Conservation (phyloP, 2,329 filamentous ascomycete species). For the Calonectria hongkongensis region DNA sequence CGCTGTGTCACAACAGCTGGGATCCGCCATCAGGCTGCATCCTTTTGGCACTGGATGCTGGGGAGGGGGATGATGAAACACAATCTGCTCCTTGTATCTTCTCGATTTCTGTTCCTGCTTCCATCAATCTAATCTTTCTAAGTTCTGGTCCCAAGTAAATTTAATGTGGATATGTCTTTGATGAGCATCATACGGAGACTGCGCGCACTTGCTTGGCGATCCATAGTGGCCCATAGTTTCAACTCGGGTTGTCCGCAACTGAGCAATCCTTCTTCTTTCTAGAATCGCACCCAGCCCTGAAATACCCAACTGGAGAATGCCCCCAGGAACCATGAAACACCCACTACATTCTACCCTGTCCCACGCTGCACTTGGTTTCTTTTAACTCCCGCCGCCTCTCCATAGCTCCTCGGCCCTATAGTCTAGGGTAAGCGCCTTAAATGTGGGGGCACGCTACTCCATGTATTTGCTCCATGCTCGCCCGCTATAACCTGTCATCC, state of each 20-base stretch:
- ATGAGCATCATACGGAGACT: background rate
- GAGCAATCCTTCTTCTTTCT: background rate
- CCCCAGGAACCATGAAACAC: too few species aligned
- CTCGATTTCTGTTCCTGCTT: background rate
- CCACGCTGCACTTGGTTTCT: background rate
- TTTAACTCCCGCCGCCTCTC: slow-evolving; percentile 12
- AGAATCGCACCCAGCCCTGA: too few species aligned
- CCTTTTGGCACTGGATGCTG: background rate
- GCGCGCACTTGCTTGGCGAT: slow-evolving; percentile 18
- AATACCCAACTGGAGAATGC: background rate
- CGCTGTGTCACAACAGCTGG: slow-evolving; percentile 13
- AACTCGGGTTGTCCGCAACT: background rate
- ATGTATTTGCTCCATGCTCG: background rate
- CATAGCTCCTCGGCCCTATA: background rate
- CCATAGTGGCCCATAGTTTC: background rate
- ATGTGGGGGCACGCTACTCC: background rate
- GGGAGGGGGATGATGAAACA: background rate
- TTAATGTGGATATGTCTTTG: slow-evolving; percentile 36
- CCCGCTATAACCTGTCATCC: slow-evolving; percentile 16
- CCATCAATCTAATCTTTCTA: background rate
- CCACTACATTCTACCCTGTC: background rate
- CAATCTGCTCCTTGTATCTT: background rate
- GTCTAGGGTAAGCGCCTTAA: slow-evolving; percentile 22
- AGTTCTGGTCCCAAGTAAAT: background rate
- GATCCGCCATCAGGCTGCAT: slow-evolving; percentile 15